Evolutionary conservation across 306 rosid species (phyloP), one percentile per base, ranked within the genome.

Genomic region (Cucurbita pepo): DNA sequence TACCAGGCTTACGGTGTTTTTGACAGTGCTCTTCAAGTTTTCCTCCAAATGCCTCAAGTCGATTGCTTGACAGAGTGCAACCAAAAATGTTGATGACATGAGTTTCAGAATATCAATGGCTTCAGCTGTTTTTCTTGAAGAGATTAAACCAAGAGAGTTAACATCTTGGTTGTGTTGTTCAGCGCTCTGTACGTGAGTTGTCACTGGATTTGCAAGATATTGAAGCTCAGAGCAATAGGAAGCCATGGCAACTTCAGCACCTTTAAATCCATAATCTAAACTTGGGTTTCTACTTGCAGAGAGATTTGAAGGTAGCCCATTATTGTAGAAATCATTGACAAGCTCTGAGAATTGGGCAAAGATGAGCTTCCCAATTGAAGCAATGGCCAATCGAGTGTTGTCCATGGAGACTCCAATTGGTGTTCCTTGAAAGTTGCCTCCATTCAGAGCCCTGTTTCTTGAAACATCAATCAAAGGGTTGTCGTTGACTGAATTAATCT

Each of bases 371-470:
- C 97, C 97, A 41, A 90, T 90, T 5, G 96, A 79, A 7, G 95
- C 97, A 56, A 90, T 37, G 21, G 96, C 97, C 79, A 92, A 76
- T 62, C 97, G 95, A 0, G 96, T 90, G 41, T 90, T 92, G 57
- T 92, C 97, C 97, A 92, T 92, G 10, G 97, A 92, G 4, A 92
- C 97, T 13, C 97, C 97, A 64, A 92, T 92, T 0, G 97, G 97
- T 0, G 97, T 92, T 30, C 97, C 97, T 44, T 92, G 97, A 61
- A 92, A 92, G 75, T 92, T 92, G 21, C 97, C 97, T 38, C 97
- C 97, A 60, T 90, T 95, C n/a, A 92, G 19, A 11, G 97, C 97
- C 85, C 81, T 86, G 82, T 92, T 90, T 71, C 97, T 90, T 0
- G 97, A 92, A 9, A 92, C 97, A 76, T 92, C 97, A 47, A 92